These are phyloP conservation scores for Vicia villosa DNA, from an alignment of 306 rosid species.

Conservation along the genomic window DNA sequence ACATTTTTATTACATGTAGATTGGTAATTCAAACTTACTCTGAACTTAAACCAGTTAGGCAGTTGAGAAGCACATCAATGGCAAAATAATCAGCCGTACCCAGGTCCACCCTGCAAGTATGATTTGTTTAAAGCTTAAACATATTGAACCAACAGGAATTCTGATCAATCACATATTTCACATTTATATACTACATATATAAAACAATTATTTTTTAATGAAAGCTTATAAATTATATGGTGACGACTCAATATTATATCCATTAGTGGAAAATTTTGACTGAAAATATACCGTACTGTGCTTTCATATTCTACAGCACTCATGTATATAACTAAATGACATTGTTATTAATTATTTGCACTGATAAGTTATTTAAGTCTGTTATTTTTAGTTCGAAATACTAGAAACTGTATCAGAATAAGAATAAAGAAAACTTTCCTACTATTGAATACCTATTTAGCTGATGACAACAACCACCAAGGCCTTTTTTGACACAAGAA, in stretches of 20 bases:
- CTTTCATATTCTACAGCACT: constrained; percentile 22
- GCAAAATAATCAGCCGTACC: constrained; percentile 86
- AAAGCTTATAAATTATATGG: neutral
- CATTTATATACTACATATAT: neutral
- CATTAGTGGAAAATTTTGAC: neutral
- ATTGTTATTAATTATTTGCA: neutral
- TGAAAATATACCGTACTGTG: neutral
- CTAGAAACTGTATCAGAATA: neutral
- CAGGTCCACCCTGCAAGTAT: constrained; percentile 79
- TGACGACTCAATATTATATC: neutral
- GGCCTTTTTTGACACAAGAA: neutral
- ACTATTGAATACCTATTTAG: constrained; percentile 11
- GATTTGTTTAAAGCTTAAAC: constrained; percentile 26
- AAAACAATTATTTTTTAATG: neutral
- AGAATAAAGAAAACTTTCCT: neutral
- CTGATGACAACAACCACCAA: neutral
- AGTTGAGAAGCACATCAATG: constrained; percentile 85
- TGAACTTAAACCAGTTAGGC: constrained; percentile 80
- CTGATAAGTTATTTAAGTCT: neutral
- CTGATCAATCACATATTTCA: constrained; percentile 11
- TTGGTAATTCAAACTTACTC: constrained; percentile 62
- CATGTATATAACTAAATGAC: neutral
- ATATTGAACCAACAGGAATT: neutral
- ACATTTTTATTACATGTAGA: neutral
- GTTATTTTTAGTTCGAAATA: neutral